phyloP scores from a whole-genome alignment of 108 stramenopile genomes.

The Nannochloropsis salina region DNA sequence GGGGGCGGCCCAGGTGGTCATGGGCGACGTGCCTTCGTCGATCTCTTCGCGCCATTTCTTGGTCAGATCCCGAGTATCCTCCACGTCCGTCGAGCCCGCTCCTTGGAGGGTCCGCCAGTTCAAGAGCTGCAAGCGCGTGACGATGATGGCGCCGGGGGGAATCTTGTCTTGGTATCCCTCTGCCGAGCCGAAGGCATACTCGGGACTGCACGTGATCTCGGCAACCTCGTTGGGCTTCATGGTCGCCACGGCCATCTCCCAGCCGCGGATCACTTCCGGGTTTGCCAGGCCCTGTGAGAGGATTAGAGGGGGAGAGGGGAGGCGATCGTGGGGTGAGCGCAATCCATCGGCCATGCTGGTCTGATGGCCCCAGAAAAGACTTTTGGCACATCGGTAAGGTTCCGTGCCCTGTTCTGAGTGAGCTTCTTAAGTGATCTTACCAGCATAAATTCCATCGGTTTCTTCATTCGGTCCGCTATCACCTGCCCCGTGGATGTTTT shows the following conservation, averaged over 20 bases:
- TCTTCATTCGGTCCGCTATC: background rate
- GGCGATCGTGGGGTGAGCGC: no score
- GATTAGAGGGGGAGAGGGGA: background rate
- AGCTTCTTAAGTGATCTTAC: background rate
- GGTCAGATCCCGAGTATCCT: background rate
- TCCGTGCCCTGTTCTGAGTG: no score
- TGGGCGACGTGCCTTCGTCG: background rate
- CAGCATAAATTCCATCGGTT: background rate
- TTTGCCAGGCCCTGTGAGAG: background rate
- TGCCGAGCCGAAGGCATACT: background rate
- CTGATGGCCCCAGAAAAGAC: no score
- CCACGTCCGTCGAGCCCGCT: background rate
- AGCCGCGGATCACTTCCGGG: background rate
- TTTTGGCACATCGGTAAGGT: no score
- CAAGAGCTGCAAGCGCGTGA: background rate
- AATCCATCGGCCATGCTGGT: no score
- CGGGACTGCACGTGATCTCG: background rate
- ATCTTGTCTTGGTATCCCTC: background rate
- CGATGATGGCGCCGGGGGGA: background rate
- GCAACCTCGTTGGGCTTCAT: conserved; percentile 17
- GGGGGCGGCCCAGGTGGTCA: background rate
- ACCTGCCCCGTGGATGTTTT: background rate
- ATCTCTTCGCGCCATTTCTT: conserved; percentile 14
- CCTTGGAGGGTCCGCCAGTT: background rate
- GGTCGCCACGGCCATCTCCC: background rate